phyloP scores from a whole-genome alignment of 768 basidiomycete species.

The Exidia glandulosa region DNA sequence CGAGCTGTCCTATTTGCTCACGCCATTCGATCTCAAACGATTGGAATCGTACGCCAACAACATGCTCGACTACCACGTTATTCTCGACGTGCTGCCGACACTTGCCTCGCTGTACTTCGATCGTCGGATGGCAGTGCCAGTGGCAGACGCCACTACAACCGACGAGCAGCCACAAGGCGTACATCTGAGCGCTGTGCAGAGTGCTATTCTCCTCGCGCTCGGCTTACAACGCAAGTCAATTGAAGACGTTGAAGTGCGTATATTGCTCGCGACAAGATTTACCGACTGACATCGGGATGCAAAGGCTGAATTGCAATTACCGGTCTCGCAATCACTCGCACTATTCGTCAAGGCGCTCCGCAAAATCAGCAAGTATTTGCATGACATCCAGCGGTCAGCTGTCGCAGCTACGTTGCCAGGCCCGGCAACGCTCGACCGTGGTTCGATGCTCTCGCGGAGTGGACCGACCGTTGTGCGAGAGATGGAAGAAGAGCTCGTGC shows the following conservation, averaged over 20 bases:
- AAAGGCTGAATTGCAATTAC: constrained; percentile 74
- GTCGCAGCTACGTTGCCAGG: constrained; percentile 55
- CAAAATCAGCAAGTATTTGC: constrained; percentile 65
- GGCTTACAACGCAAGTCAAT: constrained; percentile 83
- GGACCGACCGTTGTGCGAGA: constrained; percentile 28
- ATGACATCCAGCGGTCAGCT: constrained; percentile 69
- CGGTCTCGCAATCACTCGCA: constrained; percentile 80
- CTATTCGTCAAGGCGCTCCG: constrained; percentile 85
- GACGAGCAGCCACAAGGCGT: constrained; percentile 39
- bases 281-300: neutral
- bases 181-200: constrained; percentile 77
- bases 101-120: constrained; percentile 81
- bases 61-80: constrained; percentile 92
- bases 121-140: constrained; percentile 35
- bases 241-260: constrained; percentile 74
- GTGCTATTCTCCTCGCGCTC: constrained; percentile 79
- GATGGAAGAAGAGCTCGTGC: constrained; percentile 60
- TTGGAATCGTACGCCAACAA: constrained; percentile 93
- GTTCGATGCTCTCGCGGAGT: constrained; percentile 15
- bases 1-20: constrained; percentile 54
- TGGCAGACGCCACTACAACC: neutral
- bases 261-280: neutral
- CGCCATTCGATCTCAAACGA: constrained; percentile 92
- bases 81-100: constrained; percentile 81
- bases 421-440: constrained; percentile 17